Evolutionary conservation across 208 protist species (phyloP), one percentile per base, ranked within the genome.

Genomic region (Endotrypanum monterogeii): DNA sequence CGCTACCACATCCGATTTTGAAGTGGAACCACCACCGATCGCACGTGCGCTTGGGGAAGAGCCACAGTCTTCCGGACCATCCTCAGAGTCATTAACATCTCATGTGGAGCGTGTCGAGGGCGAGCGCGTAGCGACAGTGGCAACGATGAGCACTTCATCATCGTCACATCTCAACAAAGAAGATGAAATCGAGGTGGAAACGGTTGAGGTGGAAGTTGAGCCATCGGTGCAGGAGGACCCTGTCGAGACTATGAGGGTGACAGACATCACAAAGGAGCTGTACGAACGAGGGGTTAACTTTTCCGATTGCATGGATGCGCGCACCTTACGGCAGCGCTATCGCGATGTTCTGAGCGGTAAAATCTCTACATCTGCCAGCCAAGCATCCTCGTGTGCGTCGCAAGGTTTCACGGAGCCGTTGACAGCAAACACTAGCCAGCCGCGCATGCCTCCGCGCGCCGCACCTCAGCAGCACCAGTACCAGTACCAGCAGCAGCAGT

Each of bases 211-310:
- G 1, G 94, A 97, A 41, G 80, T 94, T 35, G 91, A 96, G 57
- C 82, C 85, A 32, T 12, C 77, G 28, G 60, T 41, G 18, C 52
- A 58, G 58, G 73, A 84, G 41, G 84, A 83, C 55, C 57, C 86
- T 12, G 89, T 86, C 3, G 91, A 93, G 48, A 87, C 74, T 50
- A 95, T 96, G 87, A 87, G 85, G 70, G 91, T 96, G 39, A 95
- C 87, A 14, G 94, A 97, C 77, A 96, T 97, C 68, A 97, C 94
- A 5, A 92, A 89, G 65, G 88, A 97, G 35, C 82, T 97, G 32
- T 96, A 95, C 74, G 94, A 95, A 67, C 82, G 82, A 14, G 91
- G 91, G 50, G 80, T 97, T 14, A 94, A 96, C 78, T 97, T 97
- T 72, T 93, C 91, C 35, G 91, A 97, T 73, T 97, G 94, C 73